phyloP scores from a whole-genome alignment of 2,329 filamentous ascomycete species.

The Ascochyta fabae region DNA sequence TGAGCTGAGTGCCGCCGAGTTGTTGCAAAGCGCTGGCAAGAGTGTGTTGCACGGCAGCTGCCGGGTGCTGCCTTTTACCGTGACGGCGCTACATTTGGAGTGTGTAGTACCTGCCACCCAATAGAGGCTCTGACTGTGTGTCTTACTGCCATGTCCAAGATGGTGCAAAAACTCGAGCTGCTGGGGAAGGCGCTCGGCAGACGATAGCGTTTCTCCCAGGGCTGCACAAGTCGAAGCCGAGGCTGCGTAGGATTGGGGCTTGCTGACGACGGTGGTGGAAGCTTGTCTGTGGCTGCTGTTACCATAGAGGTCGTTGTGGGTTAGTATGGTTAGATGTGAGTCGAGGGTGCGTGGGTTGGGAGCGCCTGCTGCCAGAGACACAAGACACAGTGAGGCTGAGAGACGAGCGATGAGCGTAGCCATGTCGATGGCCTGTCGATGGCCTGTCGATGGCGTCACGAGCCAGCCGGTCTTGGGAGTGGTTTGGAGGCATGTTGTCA shows the following conservation, averaged over 20 bases:
- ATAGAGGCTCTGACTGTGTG: slow-evolving; percentile 20
- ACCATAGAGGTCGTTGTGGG: slow-evolving; percentile 38
- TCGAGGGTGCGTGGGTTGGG: slow-evolving; percentile 33
- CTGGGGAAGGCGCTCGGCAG: slow-evolving; percentile 13
- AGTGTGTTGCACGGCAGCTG: slow-evolving; percentile 24
- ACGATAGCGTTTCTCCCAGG: slow-evolving; percentile 32
- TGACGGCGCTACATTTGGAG: slow-evolving; percentile 29
- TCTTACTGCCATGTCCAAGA: slow-evolving; percentile 24
- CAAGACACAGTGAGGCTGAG: slow-evolving; percentile 11
- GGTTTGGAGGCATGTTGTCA: background rate
- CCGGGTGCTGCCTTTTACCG: slow-evolving; percentile 23
- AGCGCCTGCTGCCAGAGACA: slow-evolving; percentile 18
- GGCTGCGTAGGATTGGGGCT: slow-evolving; percentile 13
- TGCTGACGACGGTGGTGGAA: slow-evolving; percentile 27
- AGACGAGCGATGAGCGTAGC: slow-evolving; percentile 14
- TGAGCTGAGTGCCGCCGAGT: slow-evolving; percentile 23
- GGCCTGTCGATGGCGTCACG: slow-evolving; percentile 8
- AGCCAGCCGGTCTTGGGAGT: background rate
- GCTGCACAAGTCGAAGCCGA: slow-evolving; percentile 27
- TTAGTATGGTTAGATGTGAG: slow-evolving; percentile 40
- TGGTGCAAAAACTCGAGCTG: slow-evolving; percentile 27
- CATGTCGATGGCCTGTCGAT: slow-evolving; percentile 18
- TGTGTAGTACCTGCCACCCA: slow-evolving; percentile 25
- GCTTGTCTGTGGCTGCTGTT: slow-evolving; percentile 28
- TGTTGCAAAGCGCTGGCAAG: slow-evolving; percentile 35